Evolutionary conservation across 2,329 filamentous ascomycete genomes (phyloP), one percentile per base, ranked within the genome.

Genomic region (Macrophomina phaseolina): DNA sequence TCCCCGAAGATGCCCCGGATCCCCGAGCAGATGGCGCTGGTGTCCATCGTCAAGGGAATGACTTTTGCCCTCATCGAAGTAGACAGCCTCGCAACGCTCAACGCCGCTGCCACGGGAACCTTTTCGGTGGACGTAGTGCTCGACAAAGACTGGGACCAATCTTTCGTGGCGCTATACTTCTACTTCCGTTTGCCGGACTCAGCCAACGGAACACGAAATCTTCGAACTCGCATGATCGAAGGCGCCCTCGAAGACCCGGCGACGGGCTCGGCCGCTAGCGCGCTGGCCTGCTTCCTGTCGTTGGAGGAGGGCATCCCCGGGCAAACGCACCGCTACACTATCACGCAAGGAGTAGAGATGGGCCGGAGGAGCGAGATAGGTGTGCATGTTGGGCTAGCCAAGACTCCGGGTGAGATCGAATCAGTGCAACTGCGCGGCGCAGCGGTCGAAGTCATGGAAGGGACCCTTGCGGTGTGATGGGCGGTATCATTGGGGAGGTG

Each of bases 1-100:
- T 58, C 61, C 5, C 46, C 67, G 12, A 36, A 51, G 38, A 48
- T 52, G 30, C 40, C 49, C 45, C 40, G 67, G 65, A 9, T 63
- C 71, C 52, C 68, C 51, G 5, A 65, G 70, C 63, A 74, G 69
- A 76, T 69, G 38, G 71, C 78, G 14, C 70, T 82, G 12, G 79
- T 82, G 11, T 81, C 79, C 51, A 81, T 93, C 53, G 90, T 93
- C 42, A 87, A 87, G 52, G 91, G 91, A 56, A 90, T 94, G 89
- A 87, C 86, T 0, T 93, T 93, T 76, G 78, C 87, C n/a, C 84
- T 92, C 38, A 81, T 91, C 14, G 80, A 86, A 70, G 81, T 95
- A 28, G 81, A 86, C 0, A 84, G 82, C 64, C 77, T 92, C 9
- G 87, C 87, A 36, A 82, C 85, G 7, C 81, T 94, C 18, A 82